These are phyloP conservation scores for Penicillium bialowiezense DNA, from an alignment of 495 filamentous ascomycete species.

Conservation along the genomic window DNA sequence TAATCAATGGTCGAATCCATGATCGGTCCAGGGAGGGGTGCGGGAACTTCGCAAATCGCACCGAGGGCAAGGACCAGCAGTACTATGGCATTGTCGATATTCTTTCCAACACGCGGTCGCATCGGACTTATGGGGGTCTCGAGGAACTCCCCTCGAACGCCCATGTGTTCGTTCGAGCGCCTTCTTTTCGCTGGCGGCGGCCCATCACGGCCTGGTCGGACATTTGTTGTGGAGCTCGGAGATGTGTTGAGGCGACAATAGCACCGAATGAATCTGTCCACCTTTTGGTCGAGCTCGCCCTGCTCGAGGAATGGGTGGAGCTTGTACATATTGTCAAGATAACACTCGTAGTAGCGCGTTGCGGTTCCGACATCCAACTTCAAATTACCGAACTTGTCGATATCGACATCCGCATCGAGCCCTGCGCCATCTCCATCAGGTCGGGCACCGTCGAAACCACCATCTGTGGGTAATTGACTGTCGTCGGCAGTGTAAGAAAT, in stretches of 20 bases:
- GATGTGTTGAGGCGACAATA: constrained; percentile 31
- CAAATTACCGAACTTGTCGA: constrained; percentile 59
- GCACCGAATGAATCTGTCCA: constrained; percentile 49
- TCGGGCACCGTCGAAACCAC: constrained; percentile 6
- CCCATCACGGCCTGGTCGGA: constrained; percentile 13
- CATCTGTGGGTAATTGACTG: constrained; percentile 17
- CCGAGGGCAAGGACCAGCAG: constrained; percentile 83
- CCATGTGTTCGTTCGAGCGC: constrained; percentile 34
- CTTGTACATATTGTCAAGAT: constrained; percentile 75
- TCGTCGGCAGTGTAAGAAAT: constrained; percentile 52
- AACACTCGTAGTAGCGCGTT: constrained; percentile 63
- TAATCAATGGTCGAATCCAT: constrained; percentile 27
- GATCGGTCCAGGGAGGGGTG: constrained; percentile 55
- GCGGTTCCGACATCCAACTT: constrained; percentile 64
- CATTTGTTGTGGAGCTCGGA: neutral
- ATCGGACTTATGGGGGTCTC: constrained; percentile 4
- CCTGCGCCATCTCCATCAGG: constrained; percentile 7
- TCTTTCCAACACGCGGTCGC: constrained; percentile 29
- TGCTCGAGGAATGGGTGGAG: constrained; percentile 85
- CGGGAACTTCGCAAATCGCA: constrained; percentile 68
- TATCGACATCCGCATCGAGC: constrained; percentile 38
- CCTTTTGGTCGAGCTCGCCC: constrained; percentile 41
- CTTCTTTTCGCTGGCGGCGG: constrained; percentile 42
- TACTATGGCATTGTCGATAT: constrained; percentile 68
- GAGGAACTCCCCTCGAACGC: constrained; percentile 16